phyloP scores from a whole-genome alignment of 805 yeast genomes.

The Yarrowia osloensis region DNA sequence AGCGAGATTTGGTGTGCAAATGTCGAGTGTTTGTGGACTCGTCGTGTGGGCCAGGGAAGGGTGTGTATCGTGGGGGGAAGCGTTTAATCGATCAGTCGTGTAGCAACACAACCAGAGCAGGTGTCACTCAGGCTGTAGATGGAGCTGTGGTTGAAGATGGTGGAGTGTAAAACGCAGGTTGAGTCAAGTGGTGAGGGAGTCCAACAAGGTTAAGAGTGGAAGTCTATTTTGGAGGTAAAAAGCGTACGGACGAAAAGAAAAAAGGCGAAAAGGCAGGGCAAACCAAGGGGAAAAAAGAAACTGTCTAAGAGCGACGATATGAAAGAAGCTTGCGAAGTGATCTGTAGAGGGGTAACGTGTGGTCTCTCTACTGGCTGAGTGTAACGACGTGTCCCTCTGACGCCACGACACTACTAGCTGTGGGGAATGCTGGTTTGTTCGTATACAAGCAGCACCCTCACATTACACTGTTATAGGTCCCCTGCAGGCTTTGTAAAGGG shows the following conservation, averaged over 20 bases:
- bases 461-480: not conserved
- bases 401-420: not conserved
- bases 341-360: not conserved
- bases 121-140: not conserved
- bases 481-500: conserved; percentile 1
- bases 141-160: not conserved
- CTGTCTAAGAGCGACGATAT: not conserved
- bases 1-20: not conserved
- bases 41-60: not conserved
- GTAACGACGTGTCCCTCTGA: too few relatives aligned
- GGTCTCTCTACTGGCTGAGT: not conserved
- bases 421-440: not conserved
- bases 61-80: not conserved
- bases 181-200: not conserved
- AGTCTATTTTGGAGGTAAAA: not conserved
- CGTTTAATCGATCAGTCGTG: not conserved
- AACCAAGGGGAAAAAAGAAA: not conserved
- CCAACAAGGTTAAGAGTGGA: conserved; percentile 1
- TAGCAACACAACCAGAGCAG: not conserved
- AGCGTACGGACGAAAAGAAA: not conserved
- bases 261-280: not conserved
- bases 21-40: not conserved
- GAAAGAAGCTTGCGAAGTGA: not conserved
- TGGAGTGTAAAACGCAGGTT: not conserved
- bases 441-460: not conserved